Base-by-base conservation (phyloP, 106 monocot genomes). In the Allium cepa region DNA sequence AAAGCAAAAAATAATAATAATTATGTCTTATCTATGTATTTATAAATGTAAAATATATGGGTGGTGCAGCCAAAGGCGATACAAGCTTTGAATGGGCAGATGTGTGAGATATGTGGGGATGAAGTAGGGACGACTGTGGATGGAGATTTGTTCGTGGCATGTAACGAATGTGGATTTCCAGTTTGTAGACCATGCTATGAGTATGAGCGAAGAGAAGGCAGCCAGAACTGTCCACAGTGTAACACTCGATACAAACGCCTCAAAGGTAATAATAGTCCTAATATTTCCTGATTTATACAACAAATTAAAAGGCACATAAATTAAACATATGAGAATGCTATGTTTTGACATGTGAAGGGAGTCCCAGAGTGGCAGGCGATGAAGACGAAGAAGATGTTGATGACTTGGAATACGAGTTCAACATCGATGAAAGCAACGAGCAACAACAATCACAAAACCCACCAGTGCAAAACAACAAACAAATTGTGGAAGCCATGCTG, bases 91-190 rank as follows among this genome's bases (percentile, higher is more conserved):
- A 96, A 77, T 59, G 83, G 88, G 27, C 95, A 96, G 64, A 81
- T 94, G 72, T 94, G 94, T 72, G 90, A 94, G 79, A 94, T 94
- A 87, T 94, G 94, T 53, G 87, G 90, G 18, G 94, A 94, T 68
- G 84, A 94, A 26, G 94, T 94, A 8, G 94, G 94, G 7, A 80
- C 88, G 48, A 90, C 78, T 47, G 78, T 55, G 48, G 85, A 87
- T 36, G 87, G 87, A 14, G 94, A 94, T 74, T 81, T 90, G 46
- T 94, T 94, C 68, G 90, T 94, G 49, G 94, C 94, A 26, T 94
- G 94, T 77, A 90, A 90, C 63, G 94, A 94, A 75, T 94, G 94
- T 61, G 94, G 90, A 18, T 94, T 94, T 72, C 94, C 94, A 0
- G 72, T 94, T 27, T 94, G 94, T 78, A 57, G 76, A 16, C 87